Conservation (phyloP, 305 asterid genomes). For the Solanum hybrid region DNA sequence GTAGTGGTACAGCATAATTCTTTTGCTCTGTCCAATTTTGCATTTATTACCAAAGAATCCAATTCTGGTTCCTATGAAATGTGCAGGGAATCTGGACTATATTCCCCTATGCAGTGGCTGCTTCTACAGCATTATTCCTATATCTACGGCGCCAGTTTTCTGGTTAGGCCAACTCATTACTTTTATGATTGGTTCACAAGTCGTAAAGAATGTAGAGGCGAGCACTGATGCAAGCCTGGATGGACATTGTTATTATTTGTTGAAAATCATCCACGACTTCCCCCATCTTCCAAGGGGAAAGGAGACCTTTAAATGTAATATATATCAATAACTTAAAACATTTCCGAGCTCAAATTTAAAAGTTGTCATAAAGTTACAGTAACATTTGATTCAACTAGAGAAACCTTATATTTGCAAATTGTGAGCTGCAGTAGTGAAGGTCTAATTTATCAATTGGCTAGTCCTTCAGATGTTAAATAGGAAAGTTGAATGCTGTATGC, state of each 20-base stretch:
- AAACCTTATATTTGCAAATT: background rate
- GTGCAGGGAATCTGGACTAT: constrained; percentile 80
- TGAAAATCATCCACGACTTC: background rate
- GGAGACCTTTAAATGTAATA: background rate
- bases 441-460: constrained; percentile 3
- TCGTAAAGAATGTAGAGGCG: background rate
- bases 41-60: background rate
- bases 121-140: constrained; percentile 53
- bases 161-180: constrained; percentile 16
- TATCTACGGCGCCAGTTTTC: constrained; percentile 45
- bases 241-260: constrained; percentile 16
- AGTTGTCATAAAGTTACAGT: background rate
- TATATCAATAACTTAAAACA: background rate
- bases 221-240: background rate
- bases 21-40: background rate
- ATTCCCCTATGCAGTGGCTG: constrained; percentile 70
- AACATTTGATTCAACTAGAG: background rate
- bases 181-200: constrained; percentile 1
- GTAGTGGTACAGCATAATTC: constrained; percentile 44
- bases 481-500: constrained; percentile 76
- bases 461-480: constrained; percentile 52
- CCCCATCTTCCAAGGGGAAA: background rate
- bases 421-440: background rate
- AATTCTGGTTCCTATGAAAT: background rate
- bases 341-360: background rate